Conservation (phyloP, 78 protist genomes). For the Diacronema lutheri region DNA sequence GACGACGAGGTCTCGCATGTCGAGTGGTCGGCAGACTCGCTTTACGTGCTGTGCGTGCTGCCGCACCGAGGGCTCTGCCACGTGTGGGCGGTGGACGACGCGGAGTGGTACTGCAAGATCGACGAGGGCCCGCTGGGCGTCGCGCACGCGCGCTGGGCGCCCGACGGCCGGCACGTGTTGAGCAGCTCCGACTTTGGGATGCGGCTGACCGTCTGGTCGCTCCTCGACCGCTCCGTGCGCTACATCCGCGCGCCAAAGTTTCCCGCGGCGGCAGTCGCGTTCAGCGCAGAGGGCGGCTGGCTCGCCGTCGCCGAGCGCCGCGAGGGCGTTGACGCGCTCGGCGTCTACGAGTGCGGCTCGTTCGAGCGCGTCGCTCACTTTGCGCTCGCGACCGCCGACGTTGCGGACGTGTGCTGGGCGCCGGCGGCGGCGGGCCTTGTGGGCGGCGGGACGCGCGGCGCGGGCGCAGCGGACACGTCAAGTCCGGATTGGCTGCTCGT, state of each 20-base stretch:
- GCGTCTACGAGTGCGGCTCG: background rate
- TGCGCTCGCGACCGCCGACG: background rate
- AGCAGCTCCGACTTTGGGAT: constrained; percentile 11
- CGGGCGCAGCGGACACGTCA: background rate
- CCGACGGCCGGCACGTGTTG: constrained; percentile 30
- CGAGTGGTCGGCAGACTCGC: constrained; percentile 13
- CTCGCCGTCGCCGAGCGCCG: constrained; percentile 8
- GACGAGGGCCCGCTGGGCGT: constrained; percentile 25
- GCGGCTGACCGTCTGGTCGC: constrained; percentile 42
- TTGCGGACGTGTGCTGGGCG: background rate
- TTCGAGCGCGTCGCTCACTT: background rate
- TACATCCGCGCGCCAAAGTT: constrained; percentile 18
- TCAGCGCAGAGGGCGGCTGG: background rate
- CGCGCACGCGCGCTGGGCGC: constrained; percentile 25
- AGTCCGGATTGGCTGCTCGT: background rate
- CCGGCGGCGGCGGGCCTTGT: no score
- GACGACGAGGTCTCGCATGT: background rate
- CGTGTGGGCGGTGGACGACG: background rate
- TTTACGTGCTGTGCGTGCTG: constrained; percentile 12
- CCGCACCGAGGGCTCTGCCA: background rate
- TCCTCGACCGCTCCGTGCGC: constrained; percentile 1
- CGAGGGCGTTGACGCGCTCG: background rate
- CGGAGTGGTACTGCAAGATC: constrained; percentile 25
- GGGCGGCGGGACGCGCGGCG: background rate
- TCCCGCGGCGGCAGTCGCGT: background rate